Evolutionary conservation across 2,329 filamentous ascomycete species (phyloP).

Genomic region (Aspergillus versicolor): DNA sequence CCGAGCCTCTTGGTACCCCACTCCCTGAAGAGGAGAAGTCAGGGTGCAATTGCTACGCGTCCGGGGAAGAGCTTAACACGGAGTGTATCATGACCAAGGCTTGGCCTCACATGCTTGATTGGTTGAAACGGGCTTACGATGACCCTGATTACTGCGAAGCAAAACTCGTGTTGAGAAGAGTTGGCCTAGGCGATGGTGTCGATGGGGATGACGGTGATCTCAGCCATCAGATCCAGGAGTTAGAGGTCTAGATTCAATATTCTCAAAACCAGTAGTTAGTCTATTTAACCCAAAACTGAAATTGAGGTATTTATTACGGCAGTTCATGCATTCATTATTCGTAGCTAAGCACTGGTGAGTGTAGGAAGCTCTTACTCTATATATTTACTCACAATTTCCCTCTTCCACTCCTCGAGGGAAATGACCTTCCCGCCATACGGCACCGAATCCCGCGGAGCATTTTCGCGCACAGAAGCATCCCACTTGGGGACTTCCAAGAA

Average conservation of each 20-base stretch:
- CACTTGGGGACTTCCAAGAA: slow-evolving; percentile 25
- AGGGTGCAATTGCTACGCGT: slow-evolving; percentile 69
- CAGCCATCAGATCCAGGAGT: background rate
- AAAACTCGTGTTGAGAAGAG: slow-evolving; percentile 26
- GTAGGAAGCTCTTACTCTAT: slow-evolving; percentile 14
- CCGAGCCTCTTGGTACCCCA: slow-evolving; percentile 52
- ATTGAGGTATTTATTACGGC: no score
- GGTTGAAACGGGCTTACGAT: slow-evolving; percentile 60
- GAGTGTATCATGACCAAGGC: slow-evolving; percentile 64
- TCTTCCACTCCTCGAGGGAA: slow-evolving; percentile 23
- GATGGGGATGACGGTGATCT: background rate
- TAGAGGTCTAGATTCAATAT: no score
- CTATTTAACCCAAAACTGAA: no score
- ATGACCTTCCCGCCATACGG: slow-evolving; percentile 23
- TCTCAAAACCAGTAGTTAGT: no score
- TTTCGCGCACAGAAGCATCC: slow-evolving; percentile 18
- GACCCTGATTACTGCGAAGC: slow-evolving; percentile 43
- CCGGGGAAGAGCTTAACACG: slow-evolving; percentile 57
- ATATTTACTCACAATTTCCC: slow-evolving; percentile 19
- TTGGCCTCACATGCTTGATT: slow-evolving; percentile 57
- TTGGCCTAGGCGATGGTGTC: background rate
- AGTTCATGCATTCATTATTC: no score
- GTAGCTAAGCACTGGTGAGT: background rate
- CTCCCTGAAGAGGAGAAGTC: slow-evolving; percentile 55
- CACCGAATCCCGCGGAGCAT: slow-evolving; percentile 20